These are phyloP conservation scores for Citrus trifoliata DNA, from an alignment of 345 rosid genomes.

Conservation along the genomic window DNA sequence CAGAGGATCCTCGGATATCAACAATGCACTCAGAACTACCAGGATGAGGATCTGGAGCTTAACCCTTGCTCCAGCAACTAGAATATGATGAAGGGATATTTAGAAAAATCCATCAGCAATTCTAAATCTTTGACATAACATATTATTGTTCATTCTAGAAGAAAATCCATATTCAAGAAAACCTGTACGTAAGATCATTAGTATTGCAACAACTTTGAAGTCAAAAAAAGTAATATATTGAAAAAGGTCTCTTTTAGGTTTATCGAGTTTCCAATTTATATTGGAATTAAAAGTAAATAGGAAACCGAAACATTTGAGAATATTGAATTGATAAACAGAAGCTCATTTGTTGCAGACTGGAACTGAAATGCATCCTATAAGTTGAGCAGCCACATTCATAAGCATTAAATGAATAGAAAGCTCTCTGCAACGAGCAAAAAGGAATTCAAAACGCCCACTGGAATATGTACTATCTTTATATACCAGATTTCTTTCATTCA, in stretches of 20 bases:
- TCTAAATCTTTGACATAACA: neutral
- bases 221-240: neutral
- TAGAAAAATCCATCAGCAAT: neutral
- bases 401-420: neutral
- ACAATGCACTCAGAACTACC: slow-evolving; percentile 23
- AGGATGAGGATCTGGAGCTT: slow-evolving; percentile 29
- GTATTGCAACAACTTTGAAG: neutral
- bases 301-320: neutral
- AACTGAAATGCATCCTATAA: neutral
- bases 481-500: neutral
- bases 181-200: neutral
- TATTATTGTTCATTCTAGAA: neutral
- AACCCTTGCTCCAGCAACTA: slow-evolving; percentile 33
- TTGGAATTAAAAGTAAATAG: neutral
- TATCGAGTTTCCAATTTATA: neutral
- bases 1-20: slow-evolving; percentile 26
- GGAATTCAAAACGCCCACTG: no score
- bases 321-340: neutral
- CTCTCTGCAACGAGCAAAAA: neutral
- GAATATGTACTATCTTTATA: neutral
- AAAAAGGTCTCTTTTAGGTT: neutral
- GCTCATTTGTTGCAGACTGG: neutral
- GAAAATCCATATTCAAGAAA: neutral
- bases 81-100: neutral
- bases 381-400: neutral